Base-by-base conservation (phyloP, 106 monocot genomes). In the Amphibolis antarctica region DNA sequence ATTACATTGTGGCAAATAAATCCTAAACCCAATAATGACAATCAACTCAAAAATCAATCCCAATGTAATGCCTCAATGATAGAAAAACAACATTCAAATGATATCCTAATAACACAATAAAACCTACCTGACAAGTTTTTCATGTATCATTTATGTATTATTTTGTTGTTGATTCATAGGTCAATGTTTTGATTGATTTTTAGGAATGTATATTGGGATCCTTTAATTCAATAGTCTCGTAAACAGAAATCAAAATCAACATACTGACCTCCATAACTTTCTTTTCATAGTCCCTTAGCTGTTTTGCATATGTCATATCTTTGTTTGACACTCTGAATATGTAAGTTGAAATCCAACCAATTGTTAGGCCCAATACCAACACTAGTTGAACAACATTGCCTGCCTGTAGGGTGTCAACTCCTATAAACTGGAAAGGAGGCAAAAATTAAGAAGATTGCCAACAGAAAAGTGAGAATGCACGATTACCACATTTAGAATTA, bases 271-370 rank as follows among this genome's bases (percentile, higher is more conserved):
- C 76, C 89, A 96, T 89, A 65, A 96, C 94, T 84, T 89, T 79
- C 19, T 74, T 84, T 78, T 96, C 94, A 59, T 96, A 96, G 67
- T 86, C 86, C 46, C 74, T 86, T 73, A 96, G 74, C 55, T 96
- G 94, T 36, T 86, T 74, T 10, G 84, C 89, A 66, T 96, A 96
- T 60, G 94, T 89, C 94, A 96, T 96, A 24, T 96, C 94, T 66
- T 96, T 96, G 82, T 84, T 96, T 50, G 86, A 78, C 1, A 96
- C 94, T 78, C 94, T 76, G 65, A 96, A 90, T 36, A 96, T 89
- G 70, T 96, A 96, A 4, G 86, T 86, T 0, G 86, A 81, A 56
- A 96, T 90, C 94, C 94, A 96, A 26, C 89, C 94, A 69, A 96
- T 68, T 42, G 89, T 96, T 44, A 96, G 59, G 30, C 89, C 94